These are phyloP conservation scores for Leccinum fibrillosum DNA, from an alignment of 768 basidiomycete species.

Conservation along the genomic window DNA sequence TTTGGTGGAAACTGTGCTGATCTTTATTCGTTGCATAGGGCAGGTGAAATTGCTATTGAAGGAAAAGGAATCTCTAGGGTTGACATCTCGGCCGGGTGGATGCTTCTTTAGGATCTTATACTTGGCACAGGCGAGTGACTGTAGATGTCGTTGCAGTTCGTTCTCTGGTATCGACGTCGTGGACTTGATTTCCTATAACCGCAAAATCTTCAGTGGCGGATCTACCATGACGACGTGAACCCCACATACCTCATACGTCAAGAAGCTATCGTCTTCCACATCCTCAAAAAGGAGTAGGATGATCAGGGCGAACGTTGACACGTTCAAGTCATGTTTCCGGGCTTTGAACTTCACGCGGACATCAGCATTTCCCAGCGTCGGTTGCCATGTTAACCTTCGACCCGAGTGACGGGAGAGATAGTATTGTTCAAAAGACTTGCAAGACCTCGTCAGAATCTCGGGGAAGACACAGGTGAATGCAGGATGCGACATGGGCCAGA, in stretches of 20 bases:
- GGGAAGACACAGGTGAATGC: slow-evolving; percentile 68
- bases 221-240: background rate
- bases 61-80: slow-evolving; percentile 74
- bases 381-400: slow-evolving; percentile 88
- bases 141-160: slow-evolving; percentile 89
- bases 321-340: slow-evolving; percentile 83
- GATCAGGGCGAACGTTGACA: slow-evolving; percentile 85
- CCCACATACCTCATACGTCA: slow-evolving; percentile 69
- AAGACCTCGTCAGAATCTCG: slow-evolving; percentile 54
- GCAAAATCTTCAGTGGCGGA: background rate
- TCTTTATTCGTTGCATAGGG: slow-evolving; percentile 88
- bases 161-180: slow-evolving; percentile 69
- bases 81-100: slow-evolving; percentile 82
- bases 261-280: slow-evolving; percentile 57
- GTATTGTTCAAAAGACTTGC: slow-evolving; percentile 81
- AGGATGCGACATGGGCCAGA: slow-evolving; percentile 85
- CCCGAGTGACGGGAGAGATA: slow-evolving; percentile 90
- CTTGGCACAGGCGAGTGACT: slow-evolving; percentile 94
- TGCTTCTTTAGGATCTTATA: slow-evolving; percentile 90
- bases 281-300: slow-evolving; percentile 87
- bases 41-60: slow-evolving; percentile 84
- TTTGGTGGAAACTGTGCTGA: slow-evolving; percentile 82
- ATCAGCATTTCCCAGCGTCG: slow-evolving; percentile 87
- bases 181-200: slow-evolving; percentile 74
- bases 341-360: slow-evolving; percentile 78